phyloP scores from a whole-genome alignment of 768 basidiomycete species.

The Agaricus blazei region DNA sequence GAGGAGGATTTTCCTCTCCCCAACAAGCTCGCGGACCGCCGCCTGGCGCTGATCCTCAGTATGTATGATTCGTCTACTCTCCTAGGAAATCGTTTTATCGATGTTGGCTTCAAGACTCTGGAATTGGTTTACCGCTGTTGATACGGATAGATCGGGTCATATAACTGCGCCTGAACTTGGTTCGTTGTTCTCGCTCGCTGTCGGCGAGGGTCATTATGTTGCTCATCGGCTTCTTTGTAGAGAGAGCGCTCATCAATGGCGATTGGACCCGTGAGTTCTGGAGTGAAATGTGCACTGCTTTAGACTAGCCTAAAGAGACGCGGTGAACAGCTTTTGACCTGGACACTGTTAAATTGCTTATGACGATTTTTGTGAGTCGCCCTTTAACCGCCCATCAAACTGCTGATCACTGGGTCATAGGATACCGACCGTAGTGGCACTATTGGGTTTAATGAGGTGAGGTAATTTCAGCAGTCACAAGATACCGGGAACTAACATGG shows the following conservation, averaged over 20 bases:
- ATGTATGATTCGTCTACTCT: slow-evolving; percentile 20
- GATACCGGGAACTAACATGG: slow-evolving; percentile 9
- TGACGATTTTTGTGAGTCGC: slow-evolving; percentile 69
- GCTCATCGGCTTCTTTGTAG: slow-evolving; percentile 20
- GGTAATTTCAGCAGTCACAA: slow-evolving; percentile 10
- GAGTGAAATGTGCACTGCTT: no score
- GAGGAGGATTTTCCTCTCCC: slow-evolving; percentile 33
- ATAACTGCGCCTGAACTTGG: slow-evolving; percentile 66
- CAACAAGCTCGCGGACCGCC: slow-evolving; percentile 40
- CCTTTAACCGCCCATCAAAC: background rate
- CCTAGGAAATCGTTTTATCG: background rate
- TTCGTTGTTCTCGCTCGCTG: slow-evolving; percentile 28
- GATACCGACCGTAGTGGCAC: slow-evolving; percentile 75
- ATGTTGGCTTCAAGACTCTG: slow-evolving; percentile 45
- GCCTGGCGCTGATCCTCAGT: slow-evolving; percentile 75
- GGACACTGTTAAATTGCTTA: slow-evolving; percentile 82
- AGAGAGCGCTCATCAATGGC: slow-evolving; percentile 46
- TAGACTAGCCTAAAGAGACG: no score
- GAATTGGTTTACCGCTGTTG: slow-evolving; percentile 69
- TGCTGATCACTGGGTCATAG: slow-evolving; percentile 15
- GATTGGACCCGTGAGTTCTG: slow-evolving; percentile 70
- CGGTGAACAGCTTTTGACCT: slow-evolving; percentile 63
- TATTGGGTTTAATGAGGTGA: slow-evolving; percentile 74
- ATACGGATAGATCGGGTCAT: slow-evolving; percentile 61
- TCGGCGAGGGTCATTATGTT: background rate